phyloP scores from a whole-genome alignment of 257 asterid genomes.

The Paulownia fortunei region DNA sequence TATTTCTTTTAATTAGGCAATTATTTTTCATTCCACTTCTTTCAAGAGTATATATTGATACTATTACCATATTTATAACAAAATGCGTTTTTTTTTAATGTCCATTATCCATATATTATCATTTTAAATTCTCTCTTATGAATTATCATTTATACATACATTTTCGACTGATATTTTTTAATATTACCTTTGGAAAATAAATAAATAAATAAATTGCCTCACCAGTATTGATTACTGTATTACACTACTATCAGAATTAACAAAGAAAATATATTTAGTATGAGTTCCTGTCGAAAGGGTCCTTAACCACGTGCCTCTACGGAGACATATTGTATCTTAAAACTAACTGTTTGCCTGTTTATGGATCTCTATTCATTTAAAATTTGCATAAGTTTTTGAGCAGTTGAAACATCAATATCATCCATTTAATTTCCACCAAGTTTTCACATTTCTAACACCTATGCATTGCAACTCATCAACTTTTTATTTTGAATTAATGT shows the following conservation, averaged over 20 bases:
- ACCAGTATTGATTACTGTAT: background rate
- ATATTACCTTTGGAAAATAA: background rate
- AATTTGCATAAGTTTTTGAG: slow-evolving; percentile 3
- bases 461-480: background rate
- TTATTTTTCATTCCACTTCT: background rate
- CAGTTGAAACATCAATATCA: slow-evolving; percentile 38
- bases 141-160: background rate
- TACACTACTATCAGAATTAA: background rate
- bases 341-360: slow-evolving; percentile 20
- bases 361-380: background rate
- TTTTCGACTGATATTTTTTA: background rate
- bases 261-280: background rate
- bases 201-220: background rate
- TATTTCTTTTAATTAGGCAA: no score
- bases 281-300: background rate
- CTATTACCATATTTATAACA: no score
- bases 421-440: slow-evolving; percentile 24
- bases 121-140: background rate
- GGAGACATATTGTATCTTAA: slow-evolving; percentile 22
- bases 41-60: background rate
- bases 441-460: background rate
- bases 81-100: no score
- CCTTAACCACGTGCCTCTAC: background rate
- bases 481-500: no score
- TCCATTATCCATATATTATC: background rate